A percentile compares a stretch with the other conserved stretches of the same genome.
phyloP scores from a whole-genome alignment of 1,284 basidiomycete species.

The Apiotrichum porosum region DNA sequence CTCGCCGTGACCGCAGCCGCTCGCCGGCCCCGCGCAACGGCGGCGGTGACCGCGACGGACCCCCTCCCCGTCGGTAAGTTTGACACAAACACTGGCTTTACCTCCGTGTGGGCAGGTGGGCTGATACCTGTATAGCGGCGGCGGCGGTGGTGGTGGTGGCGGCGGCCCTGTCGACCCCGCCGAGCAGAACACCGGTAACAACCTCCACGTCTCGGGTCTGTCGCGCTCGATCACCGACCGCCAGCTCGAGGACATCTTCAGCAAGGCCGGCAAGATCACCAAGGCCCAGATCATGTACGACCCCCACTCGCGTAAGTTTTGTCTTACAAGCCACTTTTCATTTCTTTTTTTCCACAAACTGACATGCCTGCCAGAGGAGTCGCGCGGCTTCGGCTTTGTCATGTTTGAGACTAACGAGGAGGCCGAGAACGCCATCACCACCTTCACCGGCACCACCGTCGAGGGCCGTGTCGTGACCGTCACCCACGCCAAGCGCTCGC shows the following conservation, averaged over 20 bases:
- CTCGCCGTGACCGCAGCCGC: conserved; percentile 28
- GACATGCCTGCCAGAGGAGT: conserved; percentile 66
- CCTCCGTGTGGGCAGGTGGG: no score
- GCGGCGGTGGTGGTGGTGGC: conserved; percentile 13
- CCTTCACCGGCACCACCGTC: conserved; percentile 73
- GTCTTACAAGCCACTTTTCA: not conserved
- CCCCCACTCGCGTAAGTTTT: conserved; percentile 73
- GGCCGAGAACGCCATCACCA: conserved; percentile 81
- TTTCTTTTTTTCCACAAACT: no score
- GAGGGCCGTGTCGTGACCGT: conserved; percentile 81
- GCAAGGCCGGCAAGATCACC: conserved; percentile 77
- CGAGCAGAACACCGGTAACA: conserved; percentile 78
- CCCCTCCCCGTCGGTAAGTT: not conserved
- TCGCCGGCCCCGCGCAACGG: conserved; percentile 31
- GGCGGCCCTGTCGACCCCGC: not conserved
- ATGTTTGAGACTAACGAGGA: conserved; percentile 85
- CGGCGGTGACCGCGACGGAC: conserved; percentile 8
- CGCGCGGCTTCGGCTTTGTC: conserved; percentile 96
- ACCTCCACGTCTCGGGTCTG: conserved; percentile 89
- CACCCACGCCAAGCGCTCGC: conserved; percentile 87
- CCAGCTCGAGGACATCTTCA: conserved; percentile 80
- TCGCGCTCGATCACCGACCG: conserved; percentile 73
- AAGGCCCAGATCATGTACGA: conserved; percentile 94
- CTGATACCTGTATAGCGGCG: no score
- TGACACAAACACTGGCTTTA: no score